phyloP scores from a whole-genome alignment of 176 grass and related monocot species.

The Cenchrus purpureus region DNA sequence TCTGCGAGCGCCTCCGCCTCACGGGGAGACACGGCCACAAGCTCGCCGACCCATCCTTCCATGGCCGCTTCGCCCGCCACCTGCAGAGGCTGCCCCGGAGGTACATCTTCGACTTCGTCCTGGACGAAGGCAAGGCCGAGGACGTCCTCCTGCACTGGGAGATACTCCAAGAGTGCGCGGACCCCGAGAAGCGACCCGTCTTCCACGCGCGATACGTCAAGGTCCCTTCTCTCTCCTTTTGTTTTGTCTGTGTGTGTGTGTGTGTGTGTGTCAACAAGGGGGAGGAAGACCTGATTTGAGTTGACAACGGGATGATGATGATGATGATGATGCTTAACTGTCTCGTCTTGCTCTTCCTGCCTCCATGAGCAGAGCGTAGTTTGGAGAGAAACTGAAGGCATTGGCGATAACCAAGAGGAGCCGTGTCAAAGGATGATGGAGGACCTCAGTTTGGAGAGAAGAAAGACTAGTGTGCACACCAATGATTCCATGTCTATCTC shows the following conservation, averaged over 20 bases:
- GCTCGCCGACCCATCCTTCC: conserved; percentile 29
- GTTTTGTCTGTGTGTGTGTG: not conserved
- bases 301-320: not conserved
- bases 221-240: conserved; percentile 22
- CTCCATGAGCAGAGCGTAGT: conserved; percentile 7
- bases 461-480: not conserved
- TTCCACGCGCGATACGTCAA: conserved; percentile 67
- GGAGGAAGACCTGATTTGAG: not conserved
- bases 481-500: conserved; percentile 25
- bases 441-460: conserved; percentile 42
- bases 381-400: not conserved
- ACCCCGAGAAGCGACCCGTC: conserved; percentile 53
- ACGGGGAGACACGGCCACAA: conserved; percentile 28
- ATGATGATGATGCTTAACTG: not conserved
- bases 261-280: not conserved
- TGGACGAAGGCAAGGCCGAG: conserved; percentile 48
- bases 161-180: conserved; percentile 61
- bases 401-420: not conserved
- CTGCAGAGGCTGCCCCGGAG: conserved; percentile 57
- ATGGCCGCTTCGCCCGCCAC: conserved; percentile 48
- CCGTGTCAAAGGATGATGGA: conserved; percentile 33
- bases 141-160: conserved; percentile 73
- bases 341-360: not conserved
- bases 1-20: conserved; percentile 55
- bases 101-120: conserved; percentile 66